phyloP scores from a whole-genome alignment of 192 early-diverging fungal species.

The Coemansia sp. region DNA sequence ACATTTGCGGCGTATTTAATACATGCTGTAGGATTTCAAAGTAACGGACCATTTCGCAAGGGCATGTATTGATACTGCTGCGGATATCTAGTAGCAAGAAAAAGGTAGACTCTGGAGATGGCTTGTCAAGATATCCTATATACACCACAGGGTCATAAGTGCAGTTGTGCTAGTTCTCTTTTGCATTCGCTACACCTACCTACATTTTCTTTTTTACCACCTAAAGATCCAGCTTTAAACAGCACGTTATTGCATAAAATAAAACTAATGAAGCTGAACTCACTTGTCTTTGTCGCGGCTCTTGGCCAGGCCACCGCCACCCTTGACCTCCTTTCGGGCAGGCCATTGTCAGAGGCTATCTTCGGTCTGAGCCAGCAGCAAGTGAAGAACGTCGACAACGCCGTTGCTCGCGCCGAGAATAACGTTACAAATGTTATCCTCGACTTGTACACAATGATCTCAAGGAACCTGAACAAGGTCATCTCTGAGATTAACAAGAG shows the following conservation, averaged over 20 bases:
- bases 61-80: not conserved
- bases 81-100: not conserved
- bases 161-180: not conserved
- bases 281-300: constrained; percentile 28
- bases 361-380: constrained; percentile 49
- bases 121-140: not conserved
- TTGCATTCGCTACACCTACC: not conserved
- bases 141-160: not conserved
- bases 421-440: constrained; percentile 18
- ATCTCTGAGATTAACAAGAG: constrained; percentile 41
- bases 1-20: not conserved
- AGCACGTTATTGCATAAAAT: not conserved
- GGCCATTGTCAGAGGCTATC: constrained; percentile 50
- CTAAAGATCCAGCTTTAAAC: not conserved
- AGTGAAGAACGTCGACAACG: constrained; percentile 51
- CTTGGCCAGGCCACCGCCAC: constrained; percentile 46
- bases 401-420: constrained; percentile 36
- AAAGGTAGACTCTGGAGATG: not conserved
- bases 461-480: constrained; percentile 37
- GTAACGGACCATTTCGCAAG: not conserved
- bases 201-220: not conserved
- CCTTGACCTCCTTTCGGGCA: constrained; percentile 46
- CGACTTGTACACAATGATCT: constrained; percentile 18
- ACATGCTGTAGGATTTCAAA: not conserved
- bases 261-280: constrained; percentile 33